Evolutionary conservation across 306 rosid genomes (phyloP), one percentile per base, ranked within the genome.

Genomic region (Castanopsis chinensis): DNA sequence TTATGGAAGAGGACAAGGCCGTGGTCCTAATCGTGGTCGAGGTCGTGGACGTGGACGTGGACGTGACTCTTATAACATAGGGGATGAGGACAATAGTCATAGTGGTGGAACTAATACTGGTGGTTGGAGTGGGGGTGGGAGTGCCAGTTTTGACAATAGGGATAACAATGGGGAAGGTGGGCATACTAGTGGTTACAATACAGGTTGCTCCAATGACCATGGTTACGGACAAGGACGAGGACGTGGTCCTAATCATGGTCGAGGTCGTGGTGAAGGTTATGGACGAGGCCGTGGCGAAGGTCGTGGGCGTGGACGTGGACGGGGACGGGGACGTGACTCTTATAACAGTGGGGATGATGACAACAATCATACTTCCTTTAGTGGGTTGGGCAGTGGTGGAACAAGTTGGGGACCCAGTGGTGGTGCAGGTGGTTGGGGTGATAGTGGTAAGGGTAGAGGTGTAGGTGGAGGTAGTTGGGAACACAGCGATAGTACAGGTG

Each of bases 191-290:
- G 65, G 14, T 76, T 56, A 37, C n/a, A 7, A 54, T 5, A 6
- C 25, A 28, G 72, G 32, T 64, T 28, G 7, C 58, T 0, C 25
- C 11, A 25, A 43, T 56, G 71, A 32, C 0, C 49, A 0, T 49
- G 53, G 53, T 49, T 13, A 13, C 1, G 37, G 56, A 25, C 64
- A 18, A 78, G 77, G 70, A 59, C 19, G 37, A 27, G 60, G 63
- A 49, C 54, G 57, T 19, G 77, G 58, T 33, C 6, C 25, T 6
- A 5, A 3, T 9, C 49, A 3, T 51, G 37, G 13, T 74, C 18
- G 43, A 56, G 82, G 73, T 45, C 41, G 53, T 51, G 21, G 13
- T 74, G 11, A 53, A 56, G 82, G 73, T 45, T 25, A 45, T 72
- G 68, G 78, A 79, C 35, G 20, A 5, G 78, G 72, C 28, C 9